Percentiles rank a stretch among this genome's conserved stretches.
Conservation (phyloP, 805 yeast species). For the Hermanozyma aechmeae region DNA sequence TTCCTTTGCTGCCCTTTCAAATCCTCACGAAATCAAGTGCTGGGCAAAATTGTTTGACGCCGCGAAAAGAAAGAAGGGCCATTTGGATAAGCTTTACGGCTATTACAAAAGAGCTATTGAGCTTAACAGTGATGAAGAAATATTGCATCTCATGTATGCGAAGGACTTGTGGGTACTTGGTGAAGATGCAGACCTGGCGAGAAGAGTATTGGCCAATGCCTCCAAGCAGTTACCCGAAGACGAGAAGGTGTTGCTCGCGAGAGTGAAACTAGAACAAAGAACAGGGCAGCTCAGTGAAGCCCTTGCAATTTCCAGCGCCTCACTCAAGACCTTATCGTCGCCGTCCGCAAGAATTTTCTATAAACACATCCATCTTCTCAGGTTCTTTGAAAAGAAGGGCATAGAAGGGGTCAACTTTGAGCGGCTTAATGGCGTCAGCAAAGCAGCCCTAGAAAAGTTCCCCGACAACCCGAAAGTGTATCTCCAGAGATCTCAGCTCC, state of each 20-base stretch:
- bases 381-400: slow-evolving; percentile 23
- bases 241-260: slow-evolving; percentile 61
- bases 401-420: slow-evolving; percentile 3
- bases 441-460: slow-evolving; percentile 39
- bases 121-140: slow-evolving; percentile 38
- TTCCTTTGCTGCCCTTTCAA: slow-evolving; percentile 17
- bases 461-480: slow-evolving; percentile 46
- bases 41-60: slow-evolving; percentile 42
- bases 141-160: slow-evolving; percentile 61
- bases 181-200: slow-evolving; percentile 41
- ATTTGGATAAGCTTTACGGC: slow-evolving; percentile 16
- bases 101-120: slow-evolving; percentile 47
- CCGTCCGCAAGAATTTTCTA: slow-evolving; percentile 47
- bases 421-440: slow-evolving; percentile 18
- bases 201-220: slow-evolving; percentile 43
- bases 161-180: slow-evolving; percentile 53
- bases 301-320: slow-evolving; percentile 15
- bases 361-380: slow-evolving; percentile 45
- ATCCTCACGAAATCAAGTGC: slow-evolving; percentile 35
- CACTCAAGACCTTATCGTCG: slow-evolving; percentile 8
- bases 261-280: slow-evolving; percentile 53
- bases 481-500: slow-evolving; percentile 53
- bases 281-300: slow-evolving; percentile 34
- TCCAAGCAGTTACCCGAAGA: slow-evolving; percentile 31
- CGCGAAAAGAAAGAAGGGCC: slow-evolving; percentile 14